Conservation (phyloP, 129 eudicot species). For the Centaurea solstitialis region DNA sequence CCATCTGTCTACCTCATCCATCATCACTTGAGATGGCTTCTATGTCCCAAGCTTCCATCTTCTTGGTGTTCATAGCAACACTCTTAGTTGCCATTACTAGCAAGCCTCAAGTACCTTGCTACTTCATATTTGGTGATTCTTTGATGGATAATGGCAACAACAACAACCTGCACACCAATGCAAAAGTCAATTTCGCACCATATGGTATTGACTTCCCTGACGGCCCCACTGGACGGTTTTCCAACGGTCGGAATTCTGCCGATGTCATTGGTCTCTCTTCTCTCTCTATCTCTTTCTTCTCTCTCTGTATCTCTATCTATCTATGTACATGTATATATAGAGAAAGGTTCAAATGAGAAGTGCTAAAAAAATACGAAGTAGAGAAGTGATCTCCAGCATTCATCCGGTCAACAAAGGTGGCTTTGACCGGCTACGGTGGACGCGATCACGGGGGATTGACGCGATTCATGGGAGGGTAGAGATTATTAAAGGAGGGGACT, state of each 20-base stretch:
- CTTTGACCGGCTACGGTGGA: no score
- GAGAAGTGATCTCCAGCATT: no score
- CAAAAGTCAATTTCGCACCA: conserved; percentile 59
- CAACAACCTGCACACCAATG: conserved; percentile 43
- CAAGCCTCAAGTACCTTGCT: conserved; percentile 49
- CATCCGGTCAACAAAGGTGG: no score
- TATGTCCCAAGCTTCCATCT: not conserved
- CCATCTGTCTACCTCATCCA: not conserved
- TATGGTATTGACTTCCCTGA: conserved; percentile 64
- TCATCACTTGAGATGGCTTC: not conserved
- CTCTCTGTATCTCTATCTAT: not conserved
- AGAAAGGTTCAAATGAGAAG: no score
- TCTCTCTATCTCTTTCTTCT: no score
- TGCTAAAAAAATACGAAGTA: no score
- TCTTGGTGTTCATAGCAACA: not conserved
- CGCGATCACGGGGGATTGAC: no score
- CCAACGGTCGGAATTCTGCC: conserved; percentile 48
- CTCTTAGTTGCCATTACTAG: not conserved
- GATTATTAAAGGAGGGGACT: no score
- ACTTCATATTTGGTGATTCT: conserved; percentile 69
- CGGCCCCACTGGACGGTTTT: conserved; percentile 68
- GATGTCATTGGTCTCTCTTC: conserved; percentile 51
- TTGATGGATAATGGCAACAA: conserved; percentile 70
- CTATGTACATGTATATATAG: no score
- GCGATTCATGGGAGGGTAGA: no score